Evolutionary conservation across 176 grass and related monocot species (phyloP).

Genomic region (Coix lacrymajobi): DNA sequence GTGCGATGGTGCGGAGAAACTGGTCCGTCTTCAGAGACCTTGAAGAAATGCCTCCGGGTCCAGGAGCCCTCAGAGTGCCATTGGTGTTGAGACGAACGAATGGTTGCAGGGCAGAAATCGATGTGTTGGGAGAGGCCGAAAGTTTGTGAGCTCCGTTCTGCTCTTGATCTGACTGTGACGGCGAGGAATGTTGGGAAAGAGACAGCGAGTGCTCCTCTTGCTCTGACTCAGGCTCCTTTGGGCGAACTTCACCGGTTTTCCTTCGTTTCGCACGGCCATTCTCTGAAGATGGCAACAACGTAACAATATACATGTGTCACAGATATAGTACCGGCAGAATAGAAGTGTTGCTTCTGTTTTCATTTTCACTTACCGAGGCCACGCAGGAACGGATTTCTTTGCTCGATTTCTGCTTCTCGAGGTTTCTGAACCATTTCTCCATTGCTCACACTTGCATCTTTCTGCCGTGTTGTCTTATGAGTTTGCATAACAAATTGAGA

Average conservation of each 20-base stretch:
- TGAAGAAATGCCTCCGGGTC: not conserved
- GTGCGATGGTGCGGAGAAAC: constrained; percentile 37
- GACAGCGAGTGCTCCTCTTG: constrained; percentile 93
- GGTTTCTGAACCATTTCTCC: constrained; percentile 38
- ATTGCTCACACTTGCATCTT: constrained; percentile 27
- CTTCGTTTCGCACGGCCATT: constrained; percentile 66
- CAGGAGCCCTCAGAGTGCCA: constrained; percentile 26
- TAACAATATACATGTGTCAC: not conserved
- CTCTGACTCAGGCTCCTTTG: constrained; percentile 53
- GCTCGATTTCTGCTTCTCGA: constrained; percentile 41
- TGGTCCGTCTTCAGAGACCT: constrained; percentile 50
- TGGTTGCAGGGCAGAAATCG: constrained; percentile 42
- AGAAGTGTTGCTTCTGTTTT: not conserved
- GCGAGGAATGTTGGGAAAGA: constrained; percentile 87
- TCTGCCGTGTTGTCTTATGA: constrained; percentile 32
- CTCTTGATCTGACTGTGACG: constrained; percentile 90
- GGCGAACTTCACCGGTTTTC: constrained; percentile 45
- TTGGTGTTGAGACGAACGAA: constrained; percentile 53
- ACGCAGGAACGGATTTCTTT: constrained; percentile 36
- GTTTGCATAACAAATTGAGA: not conserved
- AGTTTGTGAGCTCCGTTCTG: constrained; percentile 63
- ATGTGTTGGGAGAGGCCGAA: constrained; percentile 51
- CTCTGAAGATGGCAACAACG: constrained; percentile 32
- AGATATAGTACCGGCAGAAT: not conserved
- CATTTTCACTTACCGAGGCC: constrained; percentile 38